Evolutionary conservation across 371 early-diverging fungal species (phyloP), one percentile per base, ranked within the genome.

Genomic region (Quaeritorhiza haematococci): DNA sequence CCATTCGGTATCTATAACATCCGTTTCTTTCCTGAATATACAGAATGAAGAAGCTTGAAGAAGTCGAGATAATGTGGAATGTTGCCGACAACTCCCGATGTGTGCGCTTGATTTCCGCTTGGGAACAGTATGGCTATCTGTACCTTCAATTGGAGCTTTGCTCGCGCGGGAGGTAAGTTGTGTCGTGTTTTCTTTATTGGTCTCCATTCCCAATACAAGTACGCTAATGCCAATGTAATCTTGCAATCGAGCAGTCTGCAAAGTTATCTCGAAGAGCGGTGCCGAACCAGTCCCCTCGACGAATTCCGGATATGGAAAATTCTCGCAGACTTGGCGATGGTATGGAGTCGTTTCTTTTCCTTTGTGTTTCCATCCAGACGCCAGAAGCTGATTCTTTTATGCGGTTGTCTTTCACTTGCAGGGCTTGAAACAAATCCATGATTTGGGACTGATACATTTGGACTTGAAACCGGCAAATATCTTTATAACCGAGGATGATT

Each of bases 391-490:
- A n/a, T n/a, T n/a, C n/a, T n/a, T n/a, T n/a, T n/a, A n/a, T n/a
- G n/a, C n/a, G n/a, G n/a, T n/a, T n/a, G n/a, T n/a, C n/a, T n/a
- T n/a, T n/a, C n/a, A n/a, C 34, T 10, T 26, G 15, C 52, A 84
- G 75, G 93, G 91, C 0, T 41, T 95, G 27, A 61, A 72, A 13
- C 84, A 83, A 27, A 81, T 95, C 27, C 96, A 95, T 62, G 69
- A 73, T 33, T 74, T 71, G 19, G 69, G 76, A 33, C 63, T 93
- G 10, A 76, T 85, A 17, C 96, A 95, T 71, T 64, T 94, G 58
- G 96, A 96, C 61, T 58, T 96, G 45, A 94, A 94, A 60, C 94
- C 95, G 0, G 86, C 83, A 19, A 96, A 94, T 67, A 81, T 94
- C 10, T 67, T 94, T 54, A 77, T 93, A 33, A 70, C 56, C 26